Evolutionary conservation across 495 filamentous ascomycete species (phyloP).

Genomic region (Neurospora sp.): DNA sequence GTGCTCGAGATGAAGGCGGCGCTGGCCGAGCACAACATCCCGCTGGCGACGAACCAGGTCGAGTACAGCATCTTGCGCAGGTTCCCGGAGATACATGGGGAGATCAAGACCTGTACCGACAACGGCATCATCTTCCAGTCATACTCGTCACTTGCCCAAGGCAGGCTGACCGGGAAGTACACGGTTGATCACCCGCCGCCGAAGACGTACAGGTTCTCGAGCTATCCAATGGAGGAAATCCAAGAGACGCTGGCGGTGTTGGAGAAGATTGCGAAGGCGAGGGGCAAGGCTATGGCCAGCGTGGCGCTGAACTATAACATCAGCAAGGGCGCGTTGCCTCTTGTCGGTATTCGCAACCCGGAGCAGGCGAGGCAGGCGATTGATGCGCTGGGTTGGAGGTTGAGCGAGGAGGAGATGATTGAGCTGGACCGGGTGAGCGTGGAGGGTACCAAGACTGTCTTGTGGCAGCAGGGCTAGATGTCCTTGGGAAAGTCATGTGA

Average conservation of each 20-base stretch:
- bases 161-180: conserved; percentile 20
- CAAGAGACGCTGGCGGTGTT: conserved; percentile 4
- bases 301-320: conserved; percentile 37
- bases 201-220: conserved; percentile 5
- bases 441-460: conserved; percentile 1
- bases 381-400: not conserved
- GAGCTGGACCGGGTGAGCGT: conserved; percentile 3
- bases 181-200: conserved; percentile 32
- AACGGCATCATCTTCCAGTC: conserved; percentile 5
- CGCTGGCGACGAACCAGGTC: conserved; percentile 5
- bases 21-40: not conserved
- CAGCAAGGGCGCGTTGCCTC: not conserved
- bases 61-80: conserved; percentile 4
- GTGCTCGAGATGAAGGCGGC: conserved; percentile 24
- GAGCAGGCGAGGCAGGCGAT: not conserved
- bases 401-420: not conserved
- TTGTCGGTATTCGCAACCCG: not conserved
- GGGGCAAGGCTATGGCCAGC: conserved; percentile 18
- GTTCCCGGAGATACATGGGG: not conserved
- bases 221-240: conserved; percentile 3
- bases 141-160: conserved; percentile 11
- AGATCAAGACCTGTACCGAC: not conserved
- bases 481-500: not conserved
- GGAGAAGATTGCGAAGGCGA: conserved; percentile 19
- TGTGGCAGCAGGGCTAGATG: conserved; percentile 8